Percentiles rank a stretch among this genome's conserved stretches.
Evolutionary conservation across 306 rosid species (phyloP).

Genomic region (Fragaria ananassa): DNA sequence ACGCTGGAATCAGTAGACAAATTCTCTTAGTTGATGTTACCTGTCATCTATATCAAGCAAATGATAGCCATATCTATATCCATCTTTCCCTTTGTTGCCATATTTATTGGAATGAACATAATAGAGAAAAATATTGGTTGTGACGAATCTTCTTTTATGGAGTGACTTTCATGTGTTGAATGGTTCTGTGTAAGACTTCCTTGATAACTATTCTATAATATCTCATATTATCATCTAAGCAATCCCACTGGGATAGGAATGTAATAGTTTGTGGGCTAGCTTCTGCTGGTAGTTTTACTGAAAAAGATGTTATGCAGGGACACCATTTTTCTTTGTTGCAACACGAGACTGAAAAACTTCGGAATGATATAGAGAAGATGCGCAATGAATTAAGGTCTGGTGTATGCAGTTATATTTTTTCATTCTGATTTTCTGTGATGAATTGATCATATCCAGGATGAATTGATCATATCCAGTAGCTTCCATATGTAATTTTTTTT

Average conservation of each 20-base stretch:
- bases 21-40: not conserved
- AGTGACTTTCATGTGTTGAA: not conserved
- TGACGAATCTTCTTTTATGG: not conserved
- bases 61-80: not conserved
- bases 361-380: slow-evolving; percentile 91
- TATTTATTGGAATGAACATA: not conserved
- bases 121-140: not conserved
- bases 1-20: not conserved
- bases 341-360: slow-evolving; percentile 88
- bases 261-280: slow-evolving; percentile 16
- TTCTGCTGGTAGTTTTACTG: slow-evolving; percentile 8
- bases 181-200: not conserved
- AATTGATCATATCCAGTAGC: too few species aligned
- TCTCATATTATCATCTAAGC: not conserved
- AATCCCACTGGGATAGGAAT: slow-evolving; percentile 1
- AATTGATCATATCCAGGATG: too few species aligned
- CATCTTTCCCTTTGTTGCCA: not conserved
- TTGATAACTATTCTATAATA: not conserved
- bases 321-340: slow-evolving; percentile 88
- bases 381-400: slow-evolving; percentile 81
- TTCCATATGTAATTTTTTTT: slow-evolving; percentile 6
- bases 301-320: slow-evolving; percentile 51
- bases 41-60: not conserved
- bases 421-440: not conserved
- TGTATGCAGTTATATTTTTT: not conserved